Conservation (phyloP, 306 rosid species). For the Quercus glauca region DNA sequence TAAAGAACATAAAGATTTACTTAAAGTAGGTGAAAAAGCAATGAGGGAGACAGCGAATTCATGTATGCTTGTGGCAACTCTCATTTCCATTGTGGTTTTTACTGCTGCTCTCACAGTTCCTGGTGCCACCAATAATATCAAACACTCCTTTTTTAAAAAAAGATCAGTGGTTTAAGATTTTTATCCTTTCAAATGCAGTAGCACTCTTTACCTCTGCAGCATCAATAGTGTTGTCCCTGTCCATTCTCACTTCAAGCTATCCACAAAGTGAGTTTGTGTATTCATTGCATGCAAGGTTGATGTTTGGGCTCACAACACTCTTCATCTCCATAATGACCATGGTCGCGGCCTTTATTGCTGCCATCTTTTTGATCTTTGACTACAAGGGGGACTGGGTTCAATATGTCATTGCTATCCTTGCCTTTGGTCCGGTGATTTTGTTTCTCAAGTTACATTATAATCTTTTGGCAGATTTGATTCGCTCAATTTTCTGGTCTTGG, state of each 20-base stretch:
- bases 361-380: constrained; percentile 13
- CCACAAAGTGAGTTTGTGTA: neutral
- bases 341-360: neutral
- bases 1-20: no score
- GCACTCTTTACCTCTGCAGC: neutral
- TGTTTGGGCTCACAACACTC: neutral
- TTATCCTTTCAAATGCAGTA: neutral
- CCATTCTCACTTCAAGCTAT: constrained; percentile 4
- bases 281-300: neutral
- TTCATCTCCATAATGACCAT: neutral
- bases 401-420: neutral
- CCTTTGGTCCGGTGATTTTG: neutral
- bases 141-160: neutral
- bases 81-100: neutral
- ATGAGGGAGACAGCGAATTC: neutral
- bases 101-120: neutral
- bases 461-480: neutral
- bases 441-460: neutral
- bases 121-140: neutral
- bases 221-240: neutral
- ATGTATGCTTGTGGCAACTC: constrained; percentile 19
- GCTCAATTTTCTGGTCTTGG: neutral
- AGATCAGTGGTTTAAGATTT: neutral
- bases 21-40: neutral
- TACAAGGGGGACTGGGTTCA: neutral